These are phyloP conservation scores for Aquilaria malaccensis DNA, from an alignment of 345 rosid genomes.

Conservation along the genomic window DNA sequence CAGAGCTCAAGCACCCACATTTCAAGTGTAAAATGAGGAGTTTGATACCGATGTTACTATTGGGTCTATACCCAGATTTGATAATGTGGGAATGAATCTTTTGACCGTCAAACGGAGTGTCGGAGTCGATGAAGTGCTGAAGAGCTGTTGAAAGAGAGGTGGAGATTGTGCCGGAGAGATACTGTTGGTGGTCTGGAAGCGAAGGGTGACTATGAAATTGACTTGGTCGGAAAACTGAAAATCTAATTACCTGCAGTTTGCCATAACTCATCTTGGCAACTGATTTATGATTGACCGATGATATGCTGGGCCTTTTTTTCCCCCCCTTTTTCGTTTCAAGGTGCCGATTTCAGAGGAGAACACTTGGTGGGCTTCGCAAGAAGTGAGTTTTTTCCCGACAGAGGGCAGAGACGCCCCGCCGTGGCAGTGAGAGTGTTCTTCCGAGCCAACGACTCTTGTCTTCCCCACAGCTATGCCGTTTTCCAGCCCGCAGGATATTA, in stretches of 20 bases:
- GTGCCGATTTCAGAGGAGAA: background rate
- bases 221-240: background rate
- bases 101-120: conserved; percentile 45
- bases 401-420: no score
- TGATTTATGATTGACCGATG: no score
- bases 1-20: conserved; percentile 44
- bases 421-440: no score
- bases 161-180: conserved; percentile 20
- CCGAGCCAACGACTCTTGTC: no score
- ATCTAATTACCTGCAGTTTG: background rate
- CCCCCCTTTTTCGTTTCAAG: no score
- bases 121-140: conserved; percentile 62
- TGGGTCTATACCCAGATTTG: conserved; percentile 58
- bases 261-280: background rate
- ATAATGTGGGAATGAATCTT: conserved; percentile 58
- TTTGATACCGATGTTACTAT: conserved; percentile 54
- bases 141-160: conserved; percentile 40
- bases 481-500: no score
- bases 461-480: no score
- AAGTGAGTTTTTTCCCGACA: no score
- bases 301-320: no score
- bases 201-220: conserved; percentile 3
- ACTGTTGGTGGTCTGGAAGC: conserved; percentile 9
- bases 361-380: no score
- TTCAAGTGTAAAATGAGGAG: conserved; percentile 53